These are phyloP conservation scores for Spiraea crenata DNA, from an alignment of 331 rosid genomes.

Conservation along the genomic window DNA sequence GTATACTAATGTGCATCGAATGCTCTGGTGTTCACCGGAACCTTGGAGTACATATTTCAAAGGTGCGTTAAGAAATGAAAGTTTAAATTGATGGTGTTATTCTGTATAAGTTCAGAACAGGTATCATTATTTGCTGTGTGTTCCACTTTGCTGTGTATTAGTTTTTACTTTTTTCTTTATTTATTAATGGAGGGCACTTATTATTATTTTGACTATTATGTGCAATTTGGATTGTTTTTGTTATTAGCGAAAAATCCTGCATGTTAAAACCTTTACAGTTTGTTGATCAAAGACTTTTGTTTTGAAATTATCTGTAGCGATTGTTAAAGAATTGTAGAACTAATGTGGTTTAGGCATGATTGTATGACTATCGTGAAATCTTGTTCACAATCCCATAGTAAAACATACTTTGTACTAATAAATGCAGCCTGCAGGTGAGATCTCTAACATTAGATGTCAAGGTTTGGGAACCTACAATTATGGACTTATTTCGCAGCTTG, in stretches of 20 bases:
- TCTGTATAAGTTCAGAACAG: too few species aligned
- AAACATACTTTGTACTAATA: conserved; percentile 22
- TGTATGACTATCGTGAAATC: background rate
- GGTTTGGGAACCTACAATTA: conserved; percentile 86
- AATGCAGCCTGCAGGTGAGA: conserved; percentile 97
- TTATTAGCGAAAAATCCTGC: background rate
- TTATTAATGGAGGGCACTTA: too few species aligned
- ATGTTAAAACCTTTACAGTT: background rate
- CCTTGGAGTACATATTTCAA: conserved; percentile 96
- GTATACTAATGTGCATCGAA: conserved; percentile 86
- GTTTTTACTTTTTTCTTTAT: too few species aligned
- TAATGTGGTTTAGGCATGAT: background rate
- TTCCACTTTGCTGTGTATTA: too few species aligned
- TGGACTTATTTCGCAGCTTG: conserved; percentile 76
- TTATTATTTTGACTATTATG: too few species aligned
- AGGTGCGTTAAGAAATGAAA: conserved; percentile 48
- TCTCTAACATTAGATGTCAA: conserved; percentile 83
- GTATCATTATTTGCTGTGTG: too few species aligned
- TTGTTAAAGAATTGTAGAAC: background rate
- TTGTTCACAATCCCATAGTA: background rate
- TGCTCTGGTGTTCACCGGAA: conserved; percentile 98
- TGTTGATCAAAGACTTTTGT: background rate
- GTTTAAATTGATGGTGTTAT: conserved; percentile 13
- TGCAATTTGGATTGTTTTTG: background rate
- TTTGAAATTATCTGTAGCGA: background rate